These are phyloP conservation scores for Hortaea sp. DNA, from an alignment of 2,329 filamentous ascomycete genomes.

Conservation along the genomic window DNA sequence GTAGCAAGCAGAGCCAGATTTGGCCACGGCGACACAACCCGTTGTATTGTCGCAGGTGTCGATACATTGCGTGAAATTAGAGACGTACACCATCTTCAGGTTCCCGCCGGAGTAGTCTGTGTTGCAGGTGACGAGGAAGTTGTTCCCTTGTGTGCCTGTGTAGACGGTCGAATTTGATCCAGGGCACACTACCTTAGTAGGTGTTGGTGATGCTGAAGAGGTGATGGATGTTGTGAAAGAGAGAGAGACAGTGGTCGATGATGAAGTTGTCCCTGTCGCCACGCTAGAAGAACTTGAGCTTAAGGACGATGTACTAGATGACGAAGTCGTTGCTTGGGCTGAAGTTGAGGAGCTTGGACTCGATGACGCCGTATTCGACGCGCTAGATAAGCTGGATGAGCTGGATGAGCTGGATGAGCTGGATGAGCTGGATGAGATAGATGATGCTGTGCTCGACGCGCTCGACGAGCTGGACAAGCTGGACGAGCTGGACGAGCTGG, in stretches of 20 bases:
- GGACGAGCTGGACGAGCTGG: not conserved
- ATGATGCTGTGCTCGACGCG: not conserved
- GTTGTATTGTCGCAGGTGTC: constrained; percentile 14
- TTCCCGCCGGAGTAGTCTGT: constrained; percentile 19
- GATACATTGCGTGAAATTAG: constrained; percentile 16
- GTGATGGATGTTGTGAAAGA: not conserved
- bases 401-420: not conserved
- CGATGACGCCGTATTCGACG: not conserved
- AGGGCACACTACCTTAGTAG: constrained; percentile 10
- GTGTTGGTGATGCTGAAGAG: not conserved
- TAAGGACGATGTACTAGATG: not conserved
- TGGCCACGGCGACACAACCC: constrained; percentile 21
- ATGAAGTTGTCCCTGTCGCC: not conserved
- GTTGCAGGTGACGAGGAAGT: constrained; percentile 15
- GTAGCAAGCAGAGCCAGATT: constrained; percentile 20
- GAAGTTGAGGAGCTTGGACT: not conserved
- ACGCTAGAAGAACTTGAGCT: not conserved
- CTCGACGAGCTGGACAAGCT: not conserved
- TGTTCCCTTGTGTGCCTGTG: constrained; percentile 5
- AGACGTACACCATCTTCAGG: constrained; percentile 10
- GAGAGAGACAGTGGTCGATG: not conserved
- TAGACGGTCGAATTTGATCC: constrained; percentile 9
- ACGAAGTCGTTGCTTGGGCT: not conserved
- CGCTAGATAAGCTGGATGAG: not conserved
- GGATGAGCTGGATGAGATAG: not conserved